These are phyloP conservation scores for Meripilus lineatus DNA, from an alignment of 1,284 basidiomycete genomes.

Conservation along the genomic window DNA sequence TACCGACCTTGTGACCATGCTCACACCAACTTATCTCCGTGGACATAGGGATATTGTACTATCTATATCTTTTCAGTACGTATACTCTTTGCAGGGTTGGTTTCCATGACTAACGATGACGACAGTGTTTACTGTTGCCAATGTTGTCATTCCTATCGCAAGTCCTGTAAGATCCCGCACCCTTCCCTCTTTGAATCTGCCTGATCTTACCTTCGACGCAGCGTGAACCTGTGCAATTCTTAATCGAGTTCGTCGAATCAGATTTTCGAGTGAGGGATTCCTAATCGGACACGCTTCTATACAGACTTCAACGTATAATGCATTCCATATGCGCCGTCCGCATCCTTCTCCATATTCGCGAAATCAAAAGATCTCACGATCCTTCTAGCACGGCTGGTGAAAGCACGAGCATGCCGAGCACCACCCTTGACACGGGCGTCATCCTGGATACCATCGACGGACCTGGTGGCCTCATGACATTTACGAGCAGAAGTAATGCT, in stretches of 20 bases:
- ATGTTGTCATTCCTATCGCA: background rate
- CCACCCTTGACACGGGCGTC: too few relatives aligned
- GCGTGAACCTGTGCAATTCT: background rate
- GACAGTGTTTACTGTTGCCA: background rate
- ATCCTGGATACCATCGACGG: too few relatives aligned
- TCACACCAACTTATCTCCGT: background rate
- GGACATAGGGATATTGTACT: background rate
- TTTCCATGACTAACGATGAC: background rate
- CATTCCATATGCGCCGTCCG: background rate
- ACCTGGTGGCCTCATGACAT: too few relatives aligned
- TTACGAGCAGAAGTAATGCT: too few relatives aligned
- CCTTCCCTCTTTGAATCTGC: background rate
- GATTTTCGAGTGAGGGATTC: background rate
- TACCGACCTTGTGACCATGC: background rate
- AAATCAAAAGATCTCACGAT: too few relatives aligned
- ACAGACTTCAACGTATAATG: background rate
- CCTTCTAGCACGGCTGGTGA: too few relatives aligned
- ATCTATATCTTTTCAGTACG: background rate
- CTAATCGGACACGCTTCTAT: background rate
- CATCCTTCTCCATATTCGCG: background rate
- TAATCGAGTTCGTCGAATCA: background rate
- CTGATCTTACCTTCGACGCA: background rate
- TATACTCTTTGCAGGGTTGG: background rate
- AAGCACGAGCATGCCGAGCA: too few relatives aligned
- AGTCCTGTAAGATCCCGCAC: background rate